Evolutionary conservation across 257 asterid genomes (phyloP).

Genomic region (Nicotiana undulata): DNA sequence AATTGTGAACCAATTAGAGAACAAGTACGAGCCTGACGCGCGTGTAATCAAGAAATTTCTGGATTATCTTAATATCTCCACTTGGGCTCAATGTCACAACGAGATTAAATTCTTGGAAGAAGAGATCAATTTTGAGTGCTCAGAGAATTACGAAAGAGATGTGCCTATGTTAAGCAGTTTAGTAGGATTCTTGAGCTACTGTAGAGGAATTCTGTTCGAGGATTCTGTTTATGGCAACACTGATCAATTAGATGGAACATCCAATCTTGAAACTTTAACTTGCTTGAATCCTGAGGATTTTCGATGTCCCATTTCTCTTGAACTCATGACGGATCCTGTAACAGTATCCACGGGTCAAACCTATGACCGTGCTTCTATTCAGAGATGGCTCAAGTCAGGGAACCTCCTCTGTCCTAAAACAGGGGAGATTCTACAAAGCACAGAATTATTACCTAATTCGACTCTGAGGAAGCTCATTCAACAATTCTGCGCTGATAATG

Average conservation of each 20-base stretch:
- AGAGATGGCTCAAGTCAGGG: slow-evolving; percentile 69
- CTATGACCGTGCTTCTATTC: slow-evolving; percentile 59
- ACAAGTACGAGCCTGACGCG: slow-evolving; percentile 47
- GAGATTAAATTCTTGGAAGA: slow-evolving; percentile 50
- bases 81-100: slow-evolving; percentile 58
- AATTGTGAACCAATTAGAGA: slow-evolving; percentile 55
- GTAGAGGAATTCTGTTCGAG: slow-evolving; percentile 54
- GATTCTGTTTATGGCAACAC: slow-evolving; percentile 25
- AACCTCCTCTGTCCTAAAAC: slow-evolving; percentile 64
- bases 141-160: slow-evolving; percentile 32
- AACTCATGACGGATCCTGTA: slow-evolving; percentile 76
- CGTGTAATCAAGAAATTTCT: slow-evolving; percentile 31
- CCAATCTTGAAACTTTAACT: slow-evolving; percentile 24
- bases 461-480: slow-evolving; percentile 46
- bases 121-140: slow-evolving; percentile 26
- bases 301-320: slow-evolving; percentile 69
- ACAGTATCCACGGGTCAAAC: slow-evolving; percentile 71
- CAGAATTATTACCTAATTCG: slow-evolving; percentile 53
- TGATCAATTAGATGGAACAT: slow-evolving; percentile 33
- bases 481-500: slow-evolving; percentile 51
- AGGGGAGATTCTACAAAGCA: slow-evolving; percentile 40
- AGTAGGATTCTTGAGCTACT: slow-evolving; percentile 53
- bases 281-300: slow-evolving; percentile 65
- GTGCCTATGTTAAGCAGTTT: slow-evolving; percentile 41
- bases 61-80: slow-evolving; percentile 32